These are phyloP conservation scores for Umbelopsis sp. DNA, from an alignment of 192 early-diverging fungal genomes.

Conservation along the genomic window DNA sequence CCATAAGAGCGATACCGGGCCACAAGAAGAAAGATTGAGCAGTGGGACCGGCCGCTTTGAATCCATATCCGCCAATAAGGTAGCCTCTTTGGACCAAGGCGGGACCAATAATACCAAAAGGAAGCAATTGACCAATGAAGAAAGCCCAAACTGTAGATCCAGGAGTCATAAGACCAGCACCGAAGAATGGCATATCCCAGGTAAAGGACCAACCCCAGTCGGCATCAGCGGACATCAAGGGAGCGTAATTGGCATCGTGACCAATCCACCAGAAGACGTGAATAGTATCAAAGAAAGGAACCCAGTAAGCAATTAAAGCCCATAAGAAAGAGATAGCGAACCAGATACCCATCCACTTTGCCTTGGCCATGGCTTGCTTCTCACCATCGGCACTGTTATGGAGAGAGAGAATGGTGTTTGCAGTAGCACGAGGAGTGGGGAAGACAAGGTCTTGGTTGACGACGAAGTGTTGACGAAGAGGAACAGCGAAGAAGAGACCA, in stretches of 20 bases:
- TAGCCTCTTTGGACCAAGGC: constrained; percentile 46
- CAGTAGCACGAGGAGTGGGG: constrained; percentile 67
- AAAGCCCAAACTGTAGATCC: constrained; percentile 55
- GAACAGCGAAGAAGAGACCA: constrained; percentile 74
- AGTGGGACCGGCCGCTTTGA: constrained; percentile 36
- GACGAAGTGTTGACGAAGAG: constrained; percentile 66
- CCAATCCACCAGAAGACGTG: constrained; percentile 57
- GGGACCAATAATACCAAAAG: constrained; percentile 65
- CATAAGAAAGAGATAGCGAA: constrained; percentile 48
- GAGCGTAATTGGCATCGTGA: constrained; percentile 35
- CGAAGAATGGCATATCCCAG: constrained; percentile 62
- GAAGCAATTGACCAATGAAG: constrained; percentile 51
- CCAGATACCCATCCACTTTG: constrained; percentile 47
- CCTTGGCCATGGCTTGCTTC: constrained; percentile 50
- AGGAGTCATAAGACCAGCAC: constrained; percentile 65
- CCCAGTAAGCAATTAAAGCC: constrained; percentile 54
- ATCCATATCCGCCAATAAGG: constrained; percentile 31
- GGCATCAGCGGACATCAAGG: constrained; percentile 51
- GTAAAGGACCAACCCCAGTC: constrained; percentile 48
- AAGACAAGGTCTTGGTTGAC: constrained; percentile 69
- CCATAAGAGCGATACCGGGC: constrained; percentile 72
- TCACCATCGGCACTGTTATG: constrained; percentile 52
- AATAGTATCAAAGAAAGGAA: constrained; percentile 45
- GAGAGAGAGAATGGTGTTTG: constrained; percentile 60
- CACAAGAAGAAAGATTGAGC: constrained; percentile 70